Conservation (phyloP, 1,139 yeast species). For the Sugiyamaella grinbergsii region DNA sequence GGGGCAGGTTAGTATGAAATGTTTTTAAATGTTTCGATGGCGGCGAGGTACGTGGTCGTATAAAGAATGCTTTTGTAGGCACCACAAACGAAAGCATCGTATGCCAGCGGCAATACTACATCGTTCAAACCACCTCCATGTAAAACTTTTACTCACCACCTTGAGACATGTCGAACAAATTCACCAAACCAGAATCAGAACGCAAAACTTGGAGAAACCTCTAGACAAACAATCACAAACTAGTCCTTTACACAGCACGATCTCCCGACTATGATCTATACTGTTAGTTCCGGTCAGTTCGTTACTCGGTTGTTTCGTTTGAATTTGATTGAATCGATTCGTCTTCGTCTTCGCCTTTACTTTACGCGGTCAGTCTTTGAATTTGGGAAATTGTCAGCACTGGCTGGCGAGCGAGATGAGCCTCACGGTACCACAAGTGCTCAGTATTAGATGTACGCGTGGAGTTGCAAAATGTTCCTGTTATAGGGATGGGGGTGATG, state of each 20-base stretch:
- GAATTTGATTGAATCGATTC: background rate
- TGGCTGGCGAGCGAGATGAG: background rate
- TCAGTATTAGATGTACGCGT: background rate
- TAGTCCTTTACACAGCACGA: background rate
- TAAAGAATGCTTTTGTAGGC: no score
- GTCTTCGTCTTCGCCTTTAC: background rate
- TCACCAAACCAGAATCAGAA: background rate
- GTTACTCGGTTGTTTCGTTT: background rate
- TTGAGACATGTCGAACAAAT: background rate
- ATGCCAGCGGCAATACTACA: background rate
- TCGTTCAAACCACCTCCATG: background rate
- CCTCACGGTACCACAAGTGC: background rate
- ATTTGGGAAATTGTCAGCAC: slow-evolving; percentile 9
- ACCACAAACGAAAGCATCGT: background rate
- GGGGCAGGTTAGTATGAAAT: background rate
- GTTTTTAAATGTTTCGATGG: no score
- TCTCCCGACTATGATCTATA: background rate
- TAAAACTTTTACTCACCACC: no score
- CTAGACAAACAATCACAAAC: background rate
- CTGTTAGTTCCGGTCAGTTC: background rate
- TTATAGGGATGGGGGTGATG: no score
- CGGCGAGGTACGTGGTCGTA: no score
- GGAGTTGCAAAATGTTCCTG: no score
- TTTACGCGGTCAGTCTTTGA: background rate
- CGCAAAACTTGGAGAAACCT: background rate